Evolutionary conservation across 2,329 filamentous ascomycete species (phyloP).

Genomic region (Aspergillus puulaauensis): DNA sequence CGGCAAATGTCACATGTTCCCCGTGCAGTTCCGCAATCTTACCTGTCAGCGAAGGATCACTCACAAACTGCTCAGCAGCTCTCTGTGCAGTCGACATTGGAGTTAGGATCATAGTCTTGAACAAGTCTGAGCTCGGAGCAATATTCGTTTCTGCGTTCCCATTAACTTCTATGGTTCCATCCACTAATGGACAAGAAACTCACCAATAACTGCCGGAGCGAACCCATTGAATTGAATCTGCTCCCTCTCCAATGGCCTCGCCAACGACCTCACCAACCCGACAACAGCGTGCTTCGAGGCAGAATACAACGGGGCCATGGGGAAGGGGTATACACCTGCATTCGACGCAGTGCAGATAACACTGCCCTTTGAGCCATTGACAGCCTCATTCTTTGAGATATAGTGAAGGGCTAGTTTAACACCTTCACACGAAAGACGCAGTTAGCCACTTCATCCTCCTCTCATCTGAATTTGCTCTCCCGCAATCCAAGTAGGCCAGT

Average conservation of each 20-base stretch:
- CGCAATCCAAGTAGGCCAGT: not conserved
- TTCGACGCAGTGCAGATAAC: constrained; percentile 57
- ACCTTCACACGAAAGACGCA: constrained; percentile 30
- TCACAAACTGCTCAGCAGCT: constrained; percentile 46
- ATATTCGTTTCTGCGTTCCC: constrained; percentile 45
- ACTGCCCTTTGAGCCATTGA: constrained; percentile 38
- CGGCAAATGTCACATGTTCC: constrained; percentile 48
- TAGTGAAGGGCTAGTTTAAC: constrained; percentile 53
- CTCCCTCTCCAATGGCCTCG: constrained; percentile 36
- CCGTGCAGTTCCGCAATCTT: constrained; percentile 54
- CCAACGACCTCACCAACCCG: constrained; percentile 52
- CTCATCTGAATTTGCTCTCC: not conserved
- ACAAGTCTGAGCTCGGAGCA: constrained; percentile 45
- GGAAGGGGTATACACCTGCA: constrained; percentile 54
- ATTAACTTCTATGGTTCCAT: not conserved
- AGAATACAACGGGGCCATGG: constrained; percentile 52
- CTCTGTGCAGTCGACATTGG: constrained; percentile 50
- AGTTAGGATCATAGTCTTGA: constrained; percentile 51
- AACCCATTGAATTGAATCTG: constrained; percentile 54
- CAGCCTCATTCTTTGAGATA: constrained; percentile 45
- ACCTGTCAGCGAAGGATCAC: constrained; percentile 43
- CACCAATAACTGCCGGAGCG: constrained; percentile 53
- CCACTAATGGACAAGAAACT: constrained; percentile 10
- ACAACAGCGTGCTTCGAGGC: constrained; percentile 51
- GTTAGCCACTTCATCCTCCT: not conserved